Conservation (phyloP, 352 stramenopile genomes). For the Bremia lactucae region DNA sequence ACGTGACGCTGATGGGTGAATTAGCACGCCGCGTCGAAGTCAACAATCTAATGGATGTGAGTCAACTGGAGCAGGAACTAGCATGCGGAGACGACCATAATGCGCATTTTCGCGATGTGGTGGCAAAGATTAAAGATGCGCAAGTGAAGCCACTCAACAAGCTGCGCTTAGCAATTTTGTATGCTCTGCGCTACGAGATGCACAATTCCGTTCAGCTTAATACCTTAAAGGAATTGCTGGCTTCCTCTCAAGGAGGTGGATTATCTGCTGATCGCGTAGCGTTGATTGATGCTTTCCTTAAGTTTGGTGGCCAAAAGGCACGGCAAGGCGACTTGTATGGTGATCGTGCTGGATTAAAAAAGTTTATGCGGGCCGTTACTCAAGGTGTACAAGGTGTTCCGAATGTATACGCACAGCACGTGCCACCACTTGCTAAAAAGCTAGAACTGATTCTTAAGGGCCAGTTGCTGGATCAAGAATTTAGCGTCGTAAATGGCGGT, state of each 20-base stretch:
- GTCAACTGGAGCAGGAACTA: conserved; percentile 92
- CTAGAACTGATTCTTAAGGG: conserved; percentile 80
- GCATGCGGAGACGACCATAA: conserved; percentile 82
- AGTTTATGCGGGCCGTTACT: conserved; percentile 87
- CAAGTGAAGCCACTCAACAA: conserved; percentile 94
- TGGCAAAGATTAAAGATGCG: conserved; percentile 70
- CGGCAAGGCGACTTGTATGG: conserved; percentile 70
- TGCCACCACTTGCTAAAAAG: conserved; percentile 92
- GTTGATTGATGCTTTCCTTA: conserved; percentile 56
- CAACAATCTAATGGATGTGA: conserved; percentile 96
- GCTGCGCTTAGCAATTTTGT: conserved; percentile 95
- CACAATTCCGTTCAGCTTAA: conserved; percentile 76
- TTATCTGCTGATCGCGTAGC: conserved; percentile 35
- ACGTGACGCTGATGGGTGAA: conserved; percentile 98
- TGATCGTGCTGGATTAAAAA: conserved; percentile 70
- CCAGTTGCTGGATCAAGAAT: conserved; percentile 65
- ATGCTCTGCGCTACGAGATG: conserved; percentile 96
- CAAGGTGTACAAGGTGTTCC: conserved; percentile 91
- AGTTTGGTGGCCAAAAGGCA: conserved; percentile 56
- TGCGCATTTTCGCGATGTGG: conserved; percentile 71
- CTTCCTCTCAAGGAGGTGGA: conserved; percentile 21
- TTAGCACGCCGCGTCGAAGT: conserved; percentile 94
- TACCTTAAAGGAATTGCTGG: conserved; percentile 62
- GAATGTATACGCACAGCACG: conserved; percentile 99
- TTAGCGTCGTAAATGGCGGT: conserved; percentile 94